A percentile compares a stretch with the other conserved stretches of the same genome.
These are phyloP conservation scores for Termitomyces sp. DNA, from an alignment of 768 basidiomycete species.

Conservation along the genomic window DNA sequence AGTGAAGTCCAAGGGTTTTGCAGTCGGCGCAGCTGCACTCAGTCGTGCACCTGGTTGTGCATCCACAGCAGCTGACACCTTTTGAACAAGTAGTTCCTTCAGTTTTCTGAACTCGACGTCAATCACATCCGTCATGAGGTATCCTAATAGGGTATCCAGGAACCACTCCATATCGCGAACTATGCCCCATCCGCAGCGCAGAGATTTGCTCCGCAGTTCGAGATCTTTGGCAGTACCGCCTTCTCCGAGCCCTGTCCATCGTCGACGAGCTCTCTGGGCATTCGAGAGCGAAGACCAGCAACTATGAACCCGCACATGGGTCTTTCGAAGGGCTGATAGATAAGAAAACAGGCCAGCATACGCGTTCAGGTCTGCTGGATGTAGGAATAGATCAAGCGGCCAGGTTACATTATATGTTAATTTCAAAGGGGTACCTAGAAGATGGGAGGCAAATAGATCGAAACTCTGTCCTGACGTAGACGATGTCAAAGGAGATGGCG, in stretches of 20 bases:
- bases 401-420: conserved; percentile 72
- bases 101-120: conserved; percentile 77
- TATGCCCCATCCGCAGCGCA: conserved; percentile 82
- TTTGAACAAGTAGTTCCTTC: conserved; percentile 48
- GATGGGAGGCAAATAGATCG: conserved; percentile 61
- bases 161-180: conserved; percentile 92
- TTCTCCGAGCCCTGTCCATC: conserved; percentile 85
- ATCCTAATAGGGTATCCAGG: conserved; percentile 74
- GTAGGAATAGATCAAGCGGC: conserved; percentile 89
- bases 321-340: conserved; percentile 78
- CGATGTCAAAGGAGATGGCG: conserved; percentile 34
- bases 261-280: conserved; percentile 74
- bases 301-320: conserved; percentile 71
- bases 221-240: conserved; percentile 76
- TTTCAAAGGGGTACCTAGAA: conserved; percentile 74
- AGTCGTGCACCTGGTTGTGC: conserved; percentile 4
- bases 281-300: conserved; percentile 87
- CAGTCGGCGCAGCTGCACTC: conserved; percentile 21
- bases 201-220: conserved; percentile 53
- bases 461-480: conserved; percentile 27
- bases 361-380: conserved; percentile 63
- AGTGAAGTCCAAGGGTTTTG: conserved; percentile 70
- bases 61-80: conserved; percentile 11
- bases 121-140: conserved; percentile 88
- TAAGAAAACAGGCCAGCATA: conserved; percentile 81